Percentiles rank a stretch among this genome's conserved stretches.
phyloP scores from a whole-genome alignment of 1,284 basidiomycete species.

The Heimioporus retisporus region DNA sequence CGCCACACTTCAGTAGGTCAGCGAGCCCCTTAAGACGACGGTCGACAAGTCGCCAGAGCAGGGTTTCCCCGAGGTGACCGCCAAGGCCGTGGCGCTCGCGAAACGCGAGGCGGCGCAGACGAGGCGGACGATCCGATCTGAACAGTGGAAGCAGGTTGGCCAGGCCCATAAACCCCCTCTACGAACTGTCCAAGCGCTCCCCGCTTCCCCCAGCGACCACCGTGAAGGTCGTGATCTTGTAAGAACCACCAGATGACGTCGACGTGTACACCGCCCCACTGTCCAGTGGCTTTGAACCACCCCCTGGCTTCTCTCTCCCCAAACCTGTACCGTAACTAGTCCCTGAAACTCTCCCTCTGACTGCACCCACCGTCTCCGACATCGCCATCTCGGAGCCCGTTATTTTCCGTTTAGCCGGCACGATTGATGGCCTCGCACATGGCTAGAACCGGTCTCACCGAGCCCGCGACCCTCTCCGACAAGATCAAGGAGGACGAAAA shows the following conservation, averaged over 20 bases:
- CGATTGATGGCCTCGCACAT: conserved; percentile 92
- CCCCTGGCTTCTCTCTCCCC: conserved; percentile 84
- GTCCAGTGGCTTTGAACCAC: conserved; percentile 88
- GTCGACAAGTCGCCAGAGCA: conserved; percentile 55
- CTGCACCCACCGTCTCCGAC: conserved; percentile 86
- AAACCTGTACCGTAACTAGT: conserved; percentile 51
- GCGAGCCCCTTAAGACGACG: conserved; percentile 60
- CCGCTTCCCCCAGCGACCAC: conserved; percentile 24
- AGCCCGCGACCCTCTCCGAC: conserved; percentile 84
- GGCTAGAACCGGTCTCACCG: conserved; percentile 86
- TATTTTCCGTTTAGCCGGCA: conserved; percentile 91
- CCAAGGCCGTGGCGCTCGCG: conserved; percentile 55
- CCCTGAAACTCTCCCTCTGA: conserved; percentile 70
- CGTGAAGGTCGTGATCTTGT: conserved; percentile 35
- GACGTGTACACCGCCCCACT: conserved; percentile 79
- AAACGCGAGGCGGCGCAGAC: conserved; percentile 63
- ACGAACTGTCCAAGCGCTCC: neutral
- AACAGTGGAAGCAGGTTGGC: conserved; percentile 76
- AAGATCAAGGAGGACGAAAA: conserved; percentile 89
- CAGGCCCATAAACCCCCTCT: conserved; percentile 44
- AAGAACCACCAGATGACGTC: conserved; percentile 47
- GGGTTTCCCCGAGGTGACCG: conserved; percentile 47
- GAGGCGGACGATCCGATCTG: conserved; percentile 74
- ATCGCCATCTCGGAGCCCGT: conserved; percentile 86
- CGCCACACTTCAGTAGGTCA: conserved; percentile 68